These are phyloP conservation scores for Pachyrhizus erosus DNA, from an alignment of 306 rosid genomes.

Conservation along the genomic window DNA sequence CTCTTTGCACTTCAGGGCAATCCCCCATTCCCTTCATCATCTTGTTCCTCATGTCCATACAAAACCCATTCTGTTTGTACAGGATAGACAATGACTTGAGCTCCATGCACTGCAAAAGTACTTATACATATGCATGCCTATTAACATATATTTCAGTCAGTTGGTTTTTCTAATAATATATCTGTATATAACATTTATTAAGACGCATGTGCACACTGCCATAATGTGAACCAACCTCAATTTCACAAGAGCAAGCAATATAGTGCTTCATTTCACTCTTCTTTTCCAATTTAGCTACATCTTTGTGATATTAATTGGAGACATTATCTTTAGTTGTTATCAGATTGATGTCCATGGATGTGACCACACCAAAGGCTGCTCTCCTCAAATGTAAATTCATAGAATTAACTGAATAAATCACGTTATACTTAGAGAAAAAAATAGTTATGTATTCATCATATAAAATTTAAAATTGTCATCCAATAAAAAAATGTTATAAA, in stretches of 20 bases:
- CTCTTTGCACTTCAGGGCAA: conserved; percentile 42
- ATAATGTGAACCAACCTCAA: not conserved
- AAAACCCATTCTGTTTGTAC: conserved; percentile 37
- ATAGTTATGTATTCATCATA: too few species aligned
- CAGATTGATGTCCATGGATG: too few species aligned
- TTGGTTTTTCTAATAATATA: not conserved
- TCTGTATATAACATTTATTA: not conserved
- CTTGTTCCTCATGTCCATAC: conserved; percentile 38
- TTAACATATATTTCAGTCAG: not conserved
- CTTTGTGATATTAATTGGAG: not conserved
- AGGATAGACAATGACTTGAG: conserved; percentile 37
- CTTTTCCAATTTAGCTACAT: not conserved
- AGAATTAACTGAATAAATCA: too few species aligned
- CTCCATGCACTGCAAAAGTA: conserved; percentile 21
- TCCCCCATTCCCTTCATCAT: conserved; percentile 34
- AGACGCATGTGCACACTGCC: not conserved
- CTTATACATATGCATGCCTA: not conserved
- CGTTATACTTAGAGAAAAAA: too few species aligned
- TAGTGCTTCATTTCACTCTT: not conserved
- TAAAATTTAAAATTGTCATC: too few species aligned
- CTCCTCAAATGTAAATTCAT: too few species aligned
- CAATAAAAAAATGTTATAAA: too few species aligned
- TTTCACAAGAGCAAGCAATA: not conserved
- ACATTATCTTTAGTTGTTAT: too few species aligned
- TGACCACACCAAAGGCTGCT: too few species aligned